These are phyloP conservation scores for Ormosia semicastrata DNA, from an alignment of 306 rosid genomes.

Conservation along the genomic window DNA sequence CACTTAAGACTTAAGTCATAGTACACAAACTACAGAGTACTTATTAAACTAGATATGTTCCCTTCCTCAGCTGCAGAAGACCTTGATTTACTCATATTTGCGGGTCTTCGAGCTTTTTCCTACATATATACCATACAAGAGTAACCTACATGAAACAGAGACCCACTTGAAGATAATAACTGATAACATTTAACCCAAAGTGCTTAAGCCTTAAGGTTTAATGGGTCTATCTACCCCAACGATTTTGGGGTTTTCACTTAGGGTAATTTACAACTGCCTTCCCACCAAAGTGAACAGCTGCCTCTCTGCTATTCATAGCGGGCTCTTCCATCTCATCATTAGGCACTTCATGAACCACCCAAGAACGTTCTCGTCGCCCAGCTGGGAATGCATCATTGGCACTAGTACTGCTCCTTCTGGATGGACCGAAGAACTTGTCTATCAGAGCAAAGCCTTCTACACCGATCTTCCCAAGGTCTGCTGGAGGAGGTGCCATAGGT, in stretches of 20 bases:
- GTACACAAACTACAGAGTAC: too few species aligned
- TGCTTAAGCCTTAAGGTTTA: constrained; percentile 10
- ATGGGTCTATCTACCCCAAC: constrained; percentile 32
- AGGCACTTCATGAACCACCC: too few species aligned
- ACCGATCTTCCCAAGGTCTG: constrained; percentile 25
- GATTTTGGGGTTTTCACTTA: constrained; percentile 25
- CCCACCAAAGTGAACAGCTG: neutral
- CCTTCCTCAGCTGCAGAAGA: constrained; percentile 18
- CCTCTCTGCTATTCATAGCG: neutral
- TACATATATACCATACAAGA: neutral
- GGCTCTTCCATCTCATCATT: neutral
- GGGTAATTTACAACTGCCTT: neutral
- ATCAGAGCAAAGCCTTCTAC: constrained; percentile 35
- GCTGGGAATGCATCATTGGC: neutral
- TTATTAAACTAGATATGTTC: too few species aligned
- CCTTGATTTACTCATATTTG: neutral
- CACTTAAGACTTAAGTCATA: too few species aligned
- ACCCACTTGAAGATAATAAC: neutral
- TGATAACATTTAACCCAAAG: neutral
- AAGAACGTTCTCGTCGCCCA: too few species aligned
- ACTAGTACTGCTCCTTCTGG: neutral
- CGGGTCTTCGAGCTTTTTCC: constrained; percentile 21
- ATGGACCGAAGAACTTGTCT: constrained; percentile 20
- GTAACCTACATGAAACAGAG: neutral
- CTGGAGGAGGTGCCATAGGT: constrained; percentile 19